phyloP scores from a whole-genome alignment of 805 yeast species.

The Teunomyces cretensis region DNA sequence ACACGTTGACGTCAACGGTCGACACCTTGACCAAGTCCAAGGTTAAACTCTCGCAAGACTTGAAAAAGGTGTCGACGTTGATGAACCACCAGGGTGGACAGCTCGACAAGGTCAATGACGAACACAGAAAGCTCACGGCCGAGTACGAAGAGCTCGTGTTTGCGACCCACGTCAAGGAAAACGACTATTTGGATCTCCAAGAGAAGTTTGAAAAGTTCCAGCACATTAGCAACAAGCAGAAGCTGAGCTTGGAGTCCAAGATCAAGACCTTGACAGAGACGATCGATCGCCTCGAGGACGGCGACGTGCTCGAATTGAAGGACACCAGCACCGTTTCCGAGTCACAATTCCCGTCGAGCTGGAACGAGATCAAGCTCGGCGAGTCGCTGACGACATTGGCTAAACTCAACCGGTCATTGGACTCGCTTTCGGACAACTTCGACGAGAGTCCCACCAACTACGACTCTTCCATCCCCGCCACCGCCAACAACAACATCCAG shows the following conservation, averaged over 20 bases:
- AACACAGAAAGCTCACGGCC: slow-evolving; percentile 10
- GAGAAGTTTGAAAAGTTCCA: slow-evolving; percentile 33
- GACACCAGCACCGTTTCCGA: slow-evolving; percentile 7
- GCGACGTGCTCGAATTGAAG: slow-evolving; percentile 7
- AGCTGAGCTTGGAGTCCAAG: slow-evolving; percentile 25
- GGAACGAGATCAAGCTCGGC: slow-evolving; percentile 37
- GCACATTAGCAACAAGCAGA: slow-evolving; percentile 30
- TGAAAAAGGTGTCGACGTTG: slow-evolving; percentile 23
- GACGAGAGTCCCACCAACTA: slow-evolving; percentile 1
- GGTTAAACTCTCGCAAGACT: slow-evolving; percentile 32
- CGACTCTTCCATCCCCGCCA: slow-evolving; percentile 13
- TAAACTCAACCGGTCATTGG: slow-evolving; percentile 13
- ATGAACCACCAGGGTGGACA: slow-evolving; percentile 17
- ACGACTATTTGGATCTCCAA: slow-evolving; percentile 22
- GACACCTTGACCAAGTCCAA: slow-evolving; percentile 31
- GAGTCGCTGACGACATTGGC: slow-evolving; percentile 45
- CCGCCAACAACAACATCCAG: slow-evolving; percentile 45
- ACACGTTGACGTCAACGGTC: slow-evolving; percentile 26
- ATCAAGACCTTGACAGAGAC: slow-evolving; percentile 23
- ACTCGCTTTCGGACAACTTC: slow-evolving; percentile 9
- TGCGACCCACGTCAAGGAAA: slow-evolving; percentile 19
- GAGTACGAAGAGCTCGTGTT: slow-evolving; percentile 16
- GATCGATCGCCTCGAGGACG: not conserved
- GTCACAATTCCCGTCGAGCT: slow-evolving; percentile 6
- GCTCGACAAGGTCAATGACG: slow-evolving; percentile 26